These are phyloP conservation scores for Tetramitus jugosus DNA, from an alignment of 208 protist genomes.

Conservation along the genomic window DNA sequence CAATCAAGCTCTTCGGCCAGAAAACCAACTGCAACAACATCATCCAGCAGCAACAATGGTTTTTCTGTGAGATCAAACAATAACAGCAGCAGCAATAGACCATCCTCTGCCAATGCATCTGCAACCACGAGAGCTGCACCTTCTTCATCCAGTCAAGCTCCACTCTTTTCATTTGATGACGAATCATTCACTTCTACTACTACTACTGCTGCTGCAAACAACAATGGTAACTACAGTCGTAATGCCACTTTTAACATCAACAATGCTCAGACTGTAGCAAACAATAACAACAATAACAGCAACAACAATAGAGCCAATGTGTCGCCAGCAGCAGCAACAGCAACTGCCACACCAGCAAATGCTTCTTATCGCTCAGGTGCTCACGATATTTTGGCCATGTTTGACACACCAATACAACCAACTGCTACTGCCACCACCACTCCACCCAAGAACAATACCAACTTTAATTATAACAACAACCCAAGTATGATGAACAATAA, in stretches of 20 bases:
- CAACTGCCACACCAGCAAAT: background rate
- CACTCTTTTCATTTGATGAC: too few relatives aligned
- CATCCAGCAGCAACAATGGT: too few relatives aligned
- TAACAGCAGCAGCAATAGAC: background rate
- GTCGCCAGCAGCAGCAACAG: background rate
- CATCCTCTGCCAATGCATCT: background rate
- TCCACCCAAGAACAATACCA: too few relatives aligned
- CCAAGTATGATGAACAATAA: too few relatives aligned
- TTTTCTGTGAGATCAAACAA: background rate
- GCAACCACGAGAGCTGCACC: background rate
- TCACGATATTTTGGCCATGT: background rate
- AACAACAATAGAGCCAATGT: background rate
- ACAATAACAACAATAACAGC: background rate
- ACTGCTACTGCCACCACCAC: background rate
- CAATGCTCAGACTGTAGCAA: background rate
- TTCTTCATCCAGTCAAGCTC: too few relatives aligned
- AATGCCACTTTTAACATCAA: background rate
- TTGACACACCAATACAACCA: background rate
- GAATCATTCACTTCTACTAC: background rate
- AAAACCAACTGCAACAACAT: background rate
- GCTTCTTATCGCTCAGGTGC: too few relatives aligned
- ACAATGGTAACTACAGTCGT: background rate
- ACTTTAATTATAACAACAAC: too few relatives aligned
- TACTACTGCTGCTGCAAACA: background rate
- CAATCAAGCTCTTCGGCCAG: background rate